These are phyloP conservation scores for Plasmodium billcollinsi DNA, from an alignment of 169 alveolate species.

Conservation along the genomic window DNA sequence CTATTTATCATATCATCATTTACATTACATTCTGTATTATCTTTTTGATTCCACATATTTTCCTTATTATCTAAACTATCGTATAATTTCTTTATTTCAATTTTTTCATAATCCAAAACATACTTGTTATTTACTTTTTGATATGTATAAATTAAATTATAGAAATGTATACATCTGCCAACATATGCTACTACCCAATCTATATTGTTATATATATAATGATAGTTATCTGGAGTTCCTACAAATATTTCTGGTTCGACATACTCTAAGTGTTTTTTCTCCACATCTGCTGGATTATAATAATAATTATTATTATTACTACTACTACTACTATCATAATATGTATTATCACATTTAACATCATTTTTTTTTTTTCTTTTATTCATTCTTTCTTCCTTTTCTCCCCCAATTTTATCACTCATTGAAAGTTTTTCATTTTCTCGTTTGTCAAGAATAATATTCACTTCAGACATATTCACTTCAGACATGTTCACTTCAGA, in stretches of 20 bases:
- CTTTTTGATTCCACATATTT: neutral
- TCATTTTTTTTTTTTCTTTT: neutral
- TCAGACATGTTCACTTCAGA: too few relatives aligned
- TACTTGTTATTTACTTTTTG: constrained; percentile 15
- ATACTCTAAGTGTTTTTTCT: neutral
- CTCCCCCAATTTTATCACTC: neutral
- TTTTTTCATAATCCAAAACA: constrained; percentile 20
- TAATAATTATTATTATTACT: too few relatives aligned
- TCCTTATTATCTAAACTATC: neutral
- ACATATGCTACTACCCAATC: constrained; percentile 44
- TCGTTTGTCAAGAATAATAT: neutral
- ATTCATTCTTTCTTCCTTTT: neutral
- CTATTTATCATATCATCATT: neutral
- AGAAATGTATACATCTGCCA: constrained; percentile 16
- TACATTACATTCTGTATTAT: neutral
- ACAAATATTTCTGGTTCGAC: constrained; percentile 31
- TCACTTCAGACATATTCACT: too few relatives aligned
- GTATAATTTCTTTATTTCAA: constrained; percentile 9
- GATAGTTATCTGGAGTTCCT: constrained; percentile 57
- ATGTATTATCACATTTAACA: neutral
- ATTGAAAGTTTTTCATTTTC: neutral
- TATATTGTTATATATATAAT: constrained; percentile 45
- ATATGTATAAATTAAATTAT: constrained; percentile 16
- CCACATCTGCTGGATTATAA: neutral
- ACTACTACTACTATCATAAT: neutral